Evolutionary conservation across 352 stramenopile genomes (phyloP), one percentile per base, ranked within the genome.

Genomic region (Globisporangium sylvaticum): DNA sequence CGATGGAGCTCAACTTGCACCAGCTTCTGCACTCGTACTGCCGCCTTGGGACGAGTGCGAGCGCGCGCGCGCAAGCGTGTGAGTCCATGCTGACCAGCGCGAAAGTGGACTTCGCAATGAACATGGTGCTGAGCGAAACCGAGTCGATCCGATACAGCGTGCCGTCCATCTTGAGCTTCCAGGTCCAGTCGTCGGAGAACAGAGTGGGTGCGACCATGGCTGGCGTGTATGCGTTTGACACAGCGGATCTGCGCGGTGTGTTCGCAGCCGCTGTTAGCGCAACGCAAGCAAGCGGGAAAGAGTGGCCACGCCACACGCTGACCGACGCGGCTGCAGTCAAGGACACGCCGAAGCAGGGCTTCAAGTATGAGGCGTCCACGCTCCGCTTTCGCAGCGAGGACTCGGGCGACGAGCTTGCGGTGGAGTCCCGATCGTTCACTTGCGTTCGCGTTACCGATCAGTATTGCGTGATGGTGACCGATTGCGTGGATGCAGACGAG

Each of bases 21-120:
- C 32, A 50, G 37, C 22, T 62, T 24, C 57, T 62, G 34, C 57
- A 62, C 57, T 53, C 57, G 34, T 62, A 62, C 34, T 62, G 57
- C 22, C 57, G 34, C 25, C 57, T 62, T 10, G 57, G 57, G 25
- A 9, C n/a, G 34, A 62, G 34, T 24, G 22, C 25, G 9, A 15
- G 22, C 22, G n/a, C 27, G 24, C 34, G 57, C 18, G 31, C 12
- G 4, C 34, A n/a, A 50, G 34, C 22, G 3, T 44, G n/a, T 4
- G 57, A 62, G 34, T 37, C 57, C 32, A 18, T 62, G 57, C 24
- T 48, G 10, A 52, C 31, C n/a, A 25, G 50, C 22, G 57, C n/a
- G 34, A 62, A 62, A 29, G 32, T 62, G 34, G 57, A 62, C 3
- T 46, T 62, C 34, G 57, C 57, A 2, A 29, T 62, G 32, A 37